Evolutionary conservation across 1,139 yeast genomes (phyloP), one percentile per base, ranked within the genome.

Genomic region (Pichia sp.): DNA sequence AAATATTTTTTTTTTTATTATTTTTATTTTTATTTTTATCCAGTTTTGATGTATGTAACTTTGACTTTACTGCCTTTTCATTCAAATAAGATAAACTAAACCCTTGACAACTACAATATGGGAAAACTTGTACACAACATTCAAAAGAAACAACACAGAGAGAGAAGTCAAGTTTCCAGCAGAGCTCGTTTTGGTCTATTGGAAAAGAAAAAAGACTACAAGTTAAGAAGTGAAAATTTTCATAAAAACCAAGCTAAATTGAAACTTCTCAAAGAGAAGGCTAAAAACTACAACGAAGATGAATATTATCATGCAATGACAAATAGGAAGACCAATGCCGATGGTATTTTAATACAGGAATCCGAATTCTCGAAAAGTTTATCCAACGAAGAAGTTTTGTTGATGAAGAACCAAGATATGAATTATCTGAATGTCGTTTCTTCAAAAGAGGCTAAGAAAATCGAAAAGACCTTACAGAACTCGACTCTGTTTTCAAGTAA

Each of bases 221-320:
- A 77, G 56, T 75, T 87, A 42, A 78, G 98, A 64, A 95, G 97
- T 1, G 80, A 77, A 41, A 95, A 92, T 62, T 88, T 73, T 60
- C 97, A 92, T 64, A 75, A 79, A 64, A 92, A 92, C 60, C 90
- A 92, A 64, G 85, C 86, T 27, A 87, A 92, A 28, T 66, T 92
- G 45, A 85, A 85, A 64, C 74, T 83, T 1, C 73, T 92, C 51
- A 77, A 85, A 56, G 72, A 72, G 41, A 87, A 87, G 62, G 95
- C 85, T 1, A 69, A 72, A 39, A 73, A 73, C 40, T 75, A 88
- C 55, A 92, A 92, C 61, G 95, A 95, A n/a, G 97, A 92, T 72
- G 98, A 92, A 64, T 92, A 85, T 67, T 87, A 88, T 65, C 95
- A 87, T 75, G 92, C 87, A 27, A 92, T 92, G 97, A 77, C 82